Evolutionary conservation across 352 stramenopile genomes (phyloP), one percentile per base, ranked within the genome.

Genomic region (Phytophthora crassamura): DNA sequence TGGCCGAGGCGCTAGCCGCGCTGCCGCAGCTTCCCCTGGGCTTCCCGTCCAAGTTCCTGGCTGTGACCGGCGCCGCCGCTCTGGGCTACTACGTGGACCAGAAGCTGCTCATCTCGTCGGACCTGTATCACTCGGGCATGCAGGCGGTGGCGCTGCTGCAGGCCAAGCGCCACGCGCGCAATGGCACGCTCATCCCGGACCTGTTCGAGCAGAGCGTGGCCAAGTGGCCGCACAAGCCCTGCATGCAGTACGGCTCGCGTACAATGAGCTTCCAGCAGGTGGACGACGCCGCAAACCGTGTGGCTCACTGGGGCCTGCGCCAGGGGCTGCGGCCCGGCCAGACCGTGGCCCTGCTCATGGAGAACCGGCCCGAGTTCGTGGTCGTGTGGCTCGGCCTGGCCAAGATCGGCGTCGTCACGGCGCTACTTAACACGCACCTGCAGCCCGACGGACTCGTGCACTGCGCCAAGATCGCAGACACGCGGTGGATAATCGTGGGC

Each of bases 281-380:
- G n/a, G 85, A 97, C 57, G 67, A 65, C 15, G 67, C 77, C 28
- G 75, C 80, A 12, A 96, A 97, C 65, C 80, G 85, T 53, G 57
- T 97, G 39, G 84, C 88, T 14, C 78, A 88, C 53, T 95, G 84
- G 88, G 84, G 80, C 9, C 48, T 93, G 8, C 43, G 65, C 11
- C 58, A 71, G 11, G 83, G 81, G 0, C 55, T 97, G 0, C 52
- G 70, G 30, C 16, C 47, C 0, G 88, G 89, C 30, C 74, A 96
- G 51, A 93, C 82, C 5, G 84, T 93, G 28, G 88, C 80, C 30
- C 67, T 96, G 45, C 66, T 96, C 33, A 95, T 96, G 83, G 82
- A 93, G 63, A 97, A 97, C 71, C 77, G 88, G 0, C 87, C 86
- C 34, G 87, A 95, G 63, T 97, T 90, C 52, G 61, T 97, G 28